Evolutionary conservation across 2,329 filamentous ascomycete genomes (phyloP).

Genomic region (Aspergillus floridensis): DNA sequence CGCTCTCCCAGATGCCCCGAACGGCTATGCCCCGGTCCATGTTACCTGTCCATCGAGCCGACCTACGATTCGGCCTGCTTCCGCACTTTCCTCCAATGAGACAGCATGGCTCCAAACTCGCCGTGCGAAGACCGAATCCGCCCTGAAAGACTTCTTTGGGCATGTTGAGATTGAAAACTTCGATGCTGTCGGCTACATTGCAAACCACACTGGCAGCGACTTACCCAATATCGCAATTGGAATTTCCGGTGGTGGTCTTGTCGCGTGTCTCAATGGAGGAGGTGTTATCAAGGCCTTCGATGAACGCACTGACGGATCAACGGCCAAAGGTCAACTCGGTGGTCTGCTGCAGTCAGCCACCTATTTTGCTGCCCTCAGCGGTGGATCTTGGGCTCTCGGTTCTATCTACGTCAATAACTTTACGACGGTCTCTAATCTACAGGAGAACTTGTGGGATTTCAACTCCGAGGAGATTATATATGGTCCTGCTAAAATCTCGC

Average conservation of each 20-base stretch:
- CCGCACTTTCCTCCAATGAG: neutral
- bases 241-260: constrained; percentile 79
- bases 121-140: neutral
- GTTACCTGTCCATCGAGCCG: neutral
- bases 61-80: neutral
- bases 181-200: neutral
- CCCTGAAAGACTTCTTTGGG: constrained; percentile 1
- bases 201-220: constrained; percentile 15
- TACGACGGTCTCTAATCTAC: constrained; percentile 56
- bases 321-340: constrained; percentile 66
- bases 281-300: constrained; percentile 80
- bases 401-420: constrained; percentile 81
- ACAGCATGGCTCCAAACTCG: neutral
- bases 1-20: neutral
- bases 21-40: neutral
- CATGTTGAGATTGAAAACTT: neutral
- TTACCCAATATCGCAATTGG: constrained; percentile 73
- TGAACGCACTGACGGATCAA: constrained; percentile 63
- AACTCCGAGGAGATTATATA: neutral
- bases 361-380: constrained; percentile 78
- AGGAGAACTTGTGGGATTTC: constrained; percentile 2
- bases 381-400: constrained; percentile 80
- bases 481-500: neutral
- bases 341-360: constrained; percentile 79
- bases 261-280: constrained; percentile 83